Percentiles rank a stretch among this genome's conserved stretches.
phyloP scores from a whole-genome alignment of 192 early-diverging fungal species.

The Entomortierella lignicola region DNA sequence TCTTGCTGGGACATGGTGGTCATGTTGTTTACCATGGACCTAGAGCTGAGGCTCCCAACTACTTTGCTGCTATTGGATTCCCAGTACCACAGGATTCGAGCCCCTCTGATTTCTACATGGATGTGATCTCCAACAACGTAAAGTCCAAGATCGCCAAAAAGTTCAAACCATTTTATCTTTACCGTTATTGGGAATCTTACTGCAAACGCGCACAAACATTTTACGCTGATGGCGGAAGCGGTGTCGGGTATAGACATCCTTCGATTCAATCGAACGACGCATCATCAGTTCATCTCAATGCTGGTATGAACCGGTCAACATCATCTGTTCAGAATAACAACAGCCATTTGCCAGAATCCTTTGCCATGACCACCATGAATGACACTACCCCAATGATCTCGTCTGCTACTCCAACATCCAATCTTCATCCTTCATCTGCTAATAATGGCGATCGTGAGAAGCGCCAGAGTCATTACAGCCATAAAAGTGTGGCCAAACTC shows the following conservation, averaged over 20 bases:
- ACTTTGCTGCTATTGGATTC: slow-evolving; percentile 67
- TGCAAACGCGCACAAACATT: slow-evolving; percentile 37
- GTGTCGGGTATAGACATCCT: slow-evolving; percentile 41
- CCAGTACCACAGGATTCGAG: slow-evolving; percentile 45
- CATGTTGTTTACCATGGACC: slow-evolving; percentile 73
- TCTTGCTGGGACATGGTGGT: slow-evolving; percentile 80
- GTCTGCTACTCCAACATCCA: neutral
- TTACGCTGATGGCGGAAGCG: slow-evolving; percentile 9
- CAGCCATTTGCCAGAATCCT: slow-evolving; percentile 14
- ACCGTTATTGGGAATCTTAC: slow-evolving; percentile 62
- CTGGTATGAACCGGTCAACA: slow-evolving; percentile 22
- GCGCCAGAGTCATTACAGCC: slow-evolving; percentile 14
- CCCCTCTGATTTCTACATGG: slow-evolving; percentile 75
- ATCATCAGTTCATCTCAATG: slow-evolving; percentile 9
- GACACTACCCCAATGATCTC: neutral
- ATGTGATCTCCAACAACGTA: slow-evolving; percentile 68
- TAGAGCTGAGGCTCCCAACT: slow-evolving; percentile 53
- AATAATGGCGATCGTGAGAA: neutral
- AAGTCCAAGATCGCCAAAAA: slow-evolving; percentile 50
- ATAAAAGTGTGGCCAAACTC: slow-evolving; percentile 28
- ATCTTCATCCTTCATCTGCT: slow-evolving; percentile 31
- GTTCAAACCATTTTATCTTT: slow-evolving; percentile 56
- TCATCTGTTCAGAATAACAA: slow-evolving; percentile 28
- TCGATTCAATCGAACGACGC: slow-evolving; percentile 43
- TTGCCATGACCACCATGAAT: slow-evolving; percentile 28